phyloP scores from a whole-genome alignment of 805 yeast species.

The Kazachstania psychrophila region DNA sequence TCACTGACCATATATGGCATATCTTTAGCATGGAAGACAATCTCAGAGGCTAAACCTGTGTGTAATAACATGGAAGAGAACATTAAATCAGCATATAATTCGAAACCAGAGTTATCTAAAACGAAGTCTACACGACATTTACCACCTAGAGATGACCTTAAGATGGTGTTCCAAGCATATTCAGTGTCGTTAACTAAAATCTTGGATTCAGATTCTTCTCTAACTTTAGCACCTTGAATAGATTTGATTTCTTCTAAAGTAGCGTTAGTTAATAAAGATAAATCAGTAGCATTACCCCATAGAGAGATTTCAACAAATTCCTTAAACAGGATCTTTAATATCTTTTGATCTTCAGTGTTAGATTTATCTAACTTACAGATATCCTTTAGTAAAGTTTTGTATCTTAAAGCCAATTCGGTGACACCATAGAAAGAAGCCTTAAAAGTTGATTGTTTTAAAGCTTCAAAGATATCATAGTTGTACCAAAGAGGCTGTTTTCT shows the following conservation, averaged over 20 bases:
- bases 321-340: conserved; percentile 50
- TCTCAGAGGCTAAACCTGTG: conserved; percentile 48
- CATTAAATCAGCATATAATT: conserved; percentile 76
- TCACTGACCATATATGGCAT: conserved; percentile 98
- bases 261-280: conserved; percentile 82
- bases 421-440: conserved; percentile 68
- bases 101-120: conserved; percentile 92
- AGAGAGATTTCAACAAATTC: conserved; percentile 83
- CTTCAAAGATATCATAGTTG: conserved; percentile 63
- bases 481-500: conserved; percentile 31
- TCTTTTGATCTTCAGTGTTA: conserved; percentile 30
- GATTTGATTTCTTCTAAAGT: conserved; percentile 82
- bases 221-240: conserved; percentile 81
- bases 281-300: conserved; percentile 98
- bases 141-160: conserved; percentile 7
- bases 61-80: conserved; percentile 61
- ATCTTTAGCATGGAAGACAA: conserved; percentile 78
- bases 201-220: conserved; percentile 72
- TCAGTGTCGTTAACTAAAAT: conserved; percentile 69
- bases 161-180: conserved; percentile 50
- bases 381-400: conserved; percentile 34
- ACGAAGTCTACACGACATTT: conserved; percentile 65
- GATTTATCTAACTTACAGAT: conserved; percentile 6
- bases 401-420: conserved; percentile 66
- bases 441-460: conserved; percentile 66